A percentile compares a stretch with the other conserved stretches of the same genome.
These are phyloP conservation scores for Kickxella alabastrina DNA, from an alignment of 192 early-diverging fungal species.

Conservation along the genomic window DNA sequence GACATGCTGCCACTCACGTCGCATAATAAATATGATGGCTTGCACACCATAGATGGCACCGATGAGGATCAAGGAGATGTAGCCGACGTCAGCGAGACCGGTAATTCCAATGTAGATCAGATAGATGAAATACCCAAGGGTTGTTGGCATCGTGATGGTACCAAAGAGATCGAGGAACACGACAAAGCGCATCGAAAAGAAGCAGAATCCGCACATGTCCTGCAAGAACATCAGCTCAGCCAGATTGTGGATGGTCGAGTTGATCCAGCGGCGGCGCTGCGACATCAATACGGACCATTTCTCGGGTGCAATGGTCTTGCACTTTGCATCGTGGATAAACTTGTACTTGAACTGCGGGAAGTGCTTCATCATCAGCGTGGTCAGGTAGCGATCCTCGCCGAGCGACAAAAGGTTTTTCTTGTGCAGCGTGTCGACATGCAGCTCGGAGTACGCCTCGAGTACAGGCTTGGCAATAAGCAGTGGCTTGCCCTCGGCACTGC, in stretches of 20 bases:
- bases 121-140: constrained; percentile 71
- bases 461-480: constrained; percentile 73
- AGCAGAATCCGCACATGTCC: constrained; percentile 89
- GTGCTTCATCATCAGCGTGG: constrained; percentile 90
- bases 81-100: constrained; percentile 58
- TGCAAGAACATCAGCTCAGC: constrained; percentile 76
- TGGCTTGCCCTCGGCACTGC: constrained; percentile 56
- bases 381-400: constrained; percentile 82
- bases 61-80: constrained; percentile 77
- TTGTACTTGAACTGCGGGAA: constrained; percentile 86
- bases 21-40: constrained; percentile 74
- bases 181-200: constrained; percentile 93
- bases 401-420: not conserved
- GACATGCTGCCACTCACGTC: constrained; percentile 74
- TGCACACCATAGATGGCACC: constrained; percentile 86
- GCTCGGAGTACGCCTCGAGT: constrained; percentile 81
- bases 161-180: constrained; percentile 86
- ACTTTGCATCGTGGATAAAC: constrained; percentile 79
- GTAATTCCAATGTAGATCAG: constrained; percentile 65
- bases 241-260: constrained; percentile 93
- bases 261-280: constrained; percentile 97
- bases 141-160: constrained; percentile 67
- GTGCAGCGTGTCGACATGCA: constrained; percentile 71
- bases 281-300: constrained; percentile 77
- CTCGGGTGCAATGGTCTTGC: constrained; percentile 81